phyloP scores from a whole-genome alignment of 345 rosid species.

The Ceriops tagal region DNA sequence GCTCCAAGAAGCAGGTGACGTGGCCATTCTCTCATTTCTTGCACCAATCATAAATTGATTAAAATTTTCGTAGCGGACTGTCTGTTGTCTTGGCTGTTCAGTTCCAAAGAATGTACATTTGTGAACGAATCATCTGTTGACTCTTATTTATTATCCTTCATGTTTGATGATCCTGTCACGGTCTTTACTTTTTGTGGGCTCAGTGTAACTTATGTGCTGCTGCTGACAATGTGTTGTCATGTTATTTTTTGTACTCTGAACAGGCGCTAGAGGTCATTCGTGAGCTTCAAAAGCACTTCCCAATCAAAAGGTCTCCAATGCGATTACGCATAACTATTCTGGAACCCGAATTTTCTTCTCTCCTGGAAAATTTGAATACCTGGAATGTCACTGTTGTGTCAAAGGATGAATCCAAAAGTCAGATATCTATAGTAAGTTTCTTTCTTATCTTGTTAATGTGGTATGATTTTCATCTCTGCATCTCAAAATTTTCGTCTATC shows the following conservation, averaged over 20 bases:
- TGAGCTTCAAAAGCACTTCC: constrained; percentile 92
- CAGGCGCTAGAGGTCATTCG: constrained; percentile 93
- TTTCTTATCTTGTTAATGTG: background rate
- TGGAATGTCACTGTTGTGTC: constrained; percentile 70
- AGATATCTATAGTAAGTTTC: constrained; percentile 63
- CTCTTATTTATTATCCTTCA: too few relatives aligned
- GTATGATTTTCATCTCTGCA: background rate
- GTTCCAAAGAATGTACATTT: too few relatives aligned
- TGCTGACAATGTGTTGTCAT: background rate
- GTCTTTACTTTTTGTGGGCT: background rate
- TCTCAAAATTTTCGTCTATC: background rate
- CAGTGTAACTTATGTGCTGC: background rate
- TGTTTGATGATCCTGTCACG: background rate
- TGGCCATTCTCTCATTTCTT: too few relatives aligned
- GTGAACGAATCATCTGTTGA: too few relatives aligned
- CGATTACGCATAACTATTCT: constrained; percentile 61
- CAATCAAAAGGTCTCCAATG: constrained; percentile 91
- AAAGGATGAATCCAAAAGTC: constrained; percentile 69
- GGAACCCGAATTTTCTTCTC: constrained; percentile 38
- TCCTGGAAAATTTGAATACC: constrained; percentile 52
- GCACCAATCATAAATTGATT: too few relatives aligned
- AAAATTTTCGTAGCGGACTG: too few relatives aligned
- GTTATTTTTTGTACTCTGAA: constrained; percentile 14
- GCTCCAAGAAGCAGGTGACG: constrained; percentile 87
- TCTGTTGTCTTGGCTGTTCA: too few relatives aligned